phyloP scores from a whole-genome alignment of 2,329 filamentous ascomycete species.

The Cordyceps farinosa region DNA sequence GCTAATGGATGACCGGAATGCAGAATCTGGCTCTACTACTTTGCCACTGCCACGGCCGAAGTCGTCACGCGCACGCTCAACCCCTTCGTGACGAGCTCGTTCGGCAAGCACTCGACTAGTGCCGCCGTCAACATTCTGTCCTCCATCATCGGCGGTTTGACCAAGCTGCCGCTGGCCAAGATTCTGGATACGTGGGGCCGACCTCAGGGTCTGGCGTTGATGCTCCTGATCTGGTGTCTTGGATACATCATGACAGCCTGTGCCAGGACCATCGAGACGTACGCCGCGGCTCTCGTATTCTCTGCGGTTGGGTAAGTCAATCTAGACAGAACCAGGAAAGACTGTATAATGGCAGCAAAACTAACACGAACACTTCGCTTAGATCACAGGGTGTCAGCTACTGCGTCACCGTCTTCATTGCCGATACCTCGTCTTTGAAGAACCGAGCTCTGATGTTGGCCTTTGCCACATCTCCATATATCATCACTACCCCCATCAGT shows the following conservation, averaged over 20 bases:
- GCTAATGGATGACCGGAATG: not conserved
- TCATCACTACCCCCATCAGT: constrained; percentile 63
- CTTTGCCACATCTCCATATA: constrained; percentile 61
- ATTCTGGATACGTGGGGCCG: constrained; percentile 65
- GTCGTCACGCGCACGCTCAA: constrained; percentile 38
- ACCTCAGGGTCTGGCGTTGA: constrained; percentile 57
- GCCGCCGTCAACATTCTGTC: constrained; percentile 52
- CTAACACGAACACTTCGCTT: not conserved
- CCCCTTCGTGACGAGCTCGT: constrained; percentile 49
- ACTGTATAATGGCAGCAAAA: not conserved
- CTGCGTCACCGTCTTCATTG: constrained; percentile 56
- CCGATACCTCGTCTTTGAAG: constrained; percentile 62
- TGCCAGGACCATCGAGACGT: constrained; percentile 57
- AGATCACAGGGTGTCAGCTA: constrained; percentile 40
- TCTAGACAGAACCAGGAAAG: too few species aligned
- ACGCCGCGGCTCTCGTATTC: constrained; percentile 63
- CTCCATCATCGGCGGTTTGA: constrained; percentile 54
- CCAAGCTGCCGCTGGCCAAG: constrained; percentile 64
- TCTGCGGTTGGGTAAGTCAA: constrained; percentile 55
- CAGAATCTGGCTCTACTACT: constrained; percentile 41
- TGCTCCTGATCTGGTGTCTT: constrained; percentile 47
- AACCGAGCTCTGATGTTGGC: constrained; percentile 64
- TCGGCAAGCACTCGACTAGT: constrained; percentile 51
- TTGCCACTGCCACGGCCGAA: constrained; percentile 36
- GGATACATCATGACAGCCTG: constrained; percentile 64